These are phyloP conservation scores for Neopestalotiopsis clavispora DNA, from an alignment of 2,329 filamentous ascomycete genomes.

Conservation along the genomic window DNA sequence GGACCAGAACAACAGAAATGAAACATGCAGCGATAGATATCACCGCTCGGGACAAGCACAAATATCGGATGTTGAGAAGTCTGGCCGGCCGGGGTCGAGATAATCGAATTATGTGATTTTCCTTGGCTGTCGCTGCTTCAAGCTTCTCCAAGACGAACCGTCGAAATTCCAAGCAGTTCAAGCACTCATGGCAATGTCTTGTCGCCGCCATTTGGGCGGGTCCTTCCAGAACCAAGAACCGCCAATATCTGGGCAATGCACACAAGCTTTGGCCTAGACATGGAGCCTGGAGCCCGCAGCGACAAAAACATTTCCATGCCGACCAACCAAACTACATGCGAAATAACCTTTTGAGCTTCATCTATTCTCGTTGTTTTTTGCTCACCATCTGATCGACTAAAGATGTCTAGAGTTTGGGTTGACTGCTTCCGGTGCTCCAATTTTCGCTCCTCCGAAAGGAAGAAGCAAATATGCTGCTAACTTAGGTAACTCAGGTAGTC, in stretches of 20 bases:
- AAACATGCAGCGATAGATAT: too few species aligned
- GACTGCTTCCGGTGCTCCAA: not conserved
- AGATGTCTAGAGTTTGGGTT: not conserved
- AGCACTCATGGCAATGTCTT: not conserved
- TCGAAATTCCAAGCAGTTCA: slow-evolving; percentile 8
- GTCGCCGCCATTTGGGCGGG: not conserved
- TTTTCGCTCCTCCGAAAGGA: not conserved
- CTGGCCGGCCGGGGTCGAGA: not conserved
- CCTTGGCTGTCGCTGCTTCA: slow-evolving; percentile 10
- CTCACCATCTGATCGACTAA: not conserved
- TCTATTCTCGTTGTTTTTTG: not conserved
- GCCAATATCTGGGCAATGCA: not conserved
- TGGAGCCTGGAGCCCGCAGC: not conserved
- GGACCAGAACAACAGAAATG: not conserved
- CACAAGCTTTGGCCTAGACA: not conserved
- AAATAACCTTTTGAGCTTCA: not conserved
- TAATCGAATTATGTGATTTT: not conserved
- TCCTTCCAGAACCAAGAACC: not conserved
- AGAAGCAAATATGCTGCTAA: not conserved
- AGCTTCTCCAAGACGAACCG: slow-evolving; percentile 19
- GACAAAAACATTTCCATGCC: not conserved
- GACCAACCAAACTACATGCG: not conserved
- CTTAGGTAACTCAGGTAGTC: not conserved
- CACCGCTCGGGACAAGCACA: not conserved
- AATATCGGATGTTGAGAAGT: not conserved